These are phyloP conservation scores for Chalciporus sphaerocephalus DNA, from an alignment of 768 basidiomycete genomes.

Conservation along the genomic window DNA sequence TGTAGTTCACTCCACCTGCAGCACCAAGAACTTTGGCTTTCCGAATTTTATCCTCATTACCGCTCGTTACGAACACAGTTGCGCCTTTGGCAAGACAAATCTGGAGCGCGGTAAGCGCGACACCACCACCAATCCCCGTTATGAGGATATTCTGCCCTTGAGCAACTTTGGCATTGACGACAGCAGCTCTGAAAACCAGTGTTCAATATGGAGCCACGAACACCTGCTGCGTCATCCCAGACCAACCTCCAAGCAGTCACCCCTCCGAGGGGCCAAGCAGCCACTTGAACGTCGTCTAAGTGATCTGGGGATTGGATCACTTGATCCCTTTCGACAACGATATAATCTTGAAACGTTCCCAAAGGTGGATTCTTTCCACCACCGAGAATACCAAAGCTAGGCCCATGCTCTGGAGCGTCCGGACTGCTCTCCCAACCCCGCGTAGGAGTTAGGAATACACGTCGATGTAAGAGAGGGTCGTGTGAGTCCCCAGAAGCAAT, in stretches of 20 bases:
- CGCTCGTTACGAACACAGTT: conserved; percentile 79
- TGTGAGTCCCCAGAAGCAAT: conserved; percentile 49
- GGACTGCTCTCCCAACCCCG: conserved; percentile 72
- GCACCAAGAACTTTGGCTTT: conserved; percentile 68
- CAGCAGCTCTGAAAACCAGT: conserved; percentile 46
- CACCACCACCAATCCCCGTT: conserved; percentile 81
- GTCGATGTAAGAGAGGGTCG: conserved; percentile 56
- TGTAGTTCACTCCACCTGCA: conserved; percentile 73
- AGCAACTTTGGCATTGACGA: conserved; percentile 60
- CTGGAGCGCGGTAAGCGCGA: conserved; percentile 73
- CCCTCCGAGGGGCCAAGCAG: conserved; percentile 75
- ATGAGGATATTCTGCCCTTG: conserved; percentile 71
- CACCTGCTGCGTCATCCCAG: not conserved
- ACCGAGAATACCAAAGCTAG: conserved; percentile 66
- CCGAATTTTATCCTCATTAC: conserved; percentile 62
- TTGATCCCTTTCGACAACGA: conserved; percentile 66
- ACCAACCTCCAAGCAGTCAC: conserved; percentile 81
- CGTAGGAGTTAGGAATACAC: conserved; percentile 73
- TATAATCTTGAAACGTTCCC: conserved; percentile 76
- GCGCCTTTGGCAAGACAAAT: conserved; percentile 71
- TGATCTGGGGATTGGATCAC: conserved; percentile 64
- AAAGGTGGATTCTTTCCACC: conserved; percentile 47
- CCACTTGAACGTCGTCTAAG: conserved; percentile 60
- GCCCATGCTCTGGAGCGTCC: conserved; percentile 56
- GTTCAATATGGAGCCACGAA: not conserved